These are phyloP conservation scores for Pichia sp. DNA, from an alignment of 1,139 yeast species.

Conservation along the genomic window DNA sequence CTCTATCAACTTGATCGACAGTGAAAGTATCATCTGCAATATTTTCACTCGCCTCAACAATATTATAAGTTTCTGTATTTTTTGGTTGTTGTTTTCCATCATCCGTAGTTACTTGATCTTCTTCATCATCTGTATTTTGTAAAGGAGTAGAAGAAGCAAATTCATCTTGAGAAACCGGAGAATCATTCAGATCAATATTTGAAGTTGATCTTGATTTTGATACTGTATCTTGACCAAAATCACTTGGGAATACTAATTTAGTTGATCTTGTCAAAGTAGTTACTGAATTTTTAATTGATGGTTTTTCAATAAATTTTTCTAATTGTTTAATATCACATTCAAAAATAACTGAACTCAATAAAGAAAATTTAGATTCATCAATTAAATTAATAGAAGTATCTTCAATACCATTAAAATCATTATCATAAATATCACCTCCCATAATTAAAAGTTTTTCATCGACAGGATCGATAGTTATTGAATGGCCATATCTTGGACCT, in stretches of 20 bases:
- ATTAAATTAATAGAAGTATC: slow-evolving; percentile 35
- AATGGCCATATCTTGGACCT: slow-evolving; percentile 90
- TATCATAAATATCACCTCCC: slow-evolving; percentile 73
- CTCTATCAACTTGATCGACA: not conserved
- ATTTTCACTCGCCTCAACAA: not conserved
- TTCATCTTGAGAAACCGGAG: slow-evolving; percentile 2
- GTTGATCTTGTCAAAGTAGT: not conserved
- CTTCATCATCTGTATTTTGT: slow-evolving; percentile 1
- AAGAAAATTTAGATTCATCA: slow-evolving; percentile 43
- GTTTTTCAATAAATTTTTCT: slow-evolving; percentile 25
- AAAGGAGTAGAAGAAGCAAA: slow-evolving; percentile 11
- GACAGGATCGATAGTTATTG: slow-evolving; percentile 64
- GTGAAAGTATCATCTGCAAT: not conserved
- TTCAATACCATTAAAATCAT: slow-evolving; percentile 32
- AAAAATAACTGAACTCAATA: slow-evolving; percentile 52
- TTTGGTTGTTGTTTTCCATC: not conserved
- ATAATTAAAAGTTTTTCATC: slow-evolving; percentile 70
- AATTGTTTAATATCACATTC: slow-evolving; percentile 48
- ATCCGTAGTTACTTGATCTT: not conserved
- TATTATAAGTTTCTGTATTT: too few relatives aligned
- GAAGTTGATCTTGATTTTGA: slow-evolving; percentile 8
- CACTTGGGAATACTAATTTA: not conserved
- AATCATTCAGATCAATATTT: slow-evolving; percentile 14
- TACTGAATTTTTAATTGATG: not conserved
- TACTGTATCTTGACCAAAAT: not conserved